These are phyloP conservation scores for Arabidopsis thaliana DNA, from an alignment of 345 rosid genomes.

Conservation along the genomic window TAIR10.1 NC_003070.9:16580001-16580500, in stretches of 20 bases:
- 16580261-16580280: too few relatives aligned
- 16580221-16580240: too few relatives aligned
- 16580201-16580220: too few relatives aligned
- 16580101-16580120: too few relatives aligned
- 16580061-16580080: too few relatives aligned
- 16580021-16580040: too few relatives aligned
- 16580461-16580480: background rate
- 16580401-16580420: background rate
- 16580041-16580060: too few relatives aligned
- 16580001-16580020: too few relatives aligned
- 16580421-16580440: slow-evolving; percentile 8
- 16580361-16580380: background rate
- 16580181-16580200: background rate
- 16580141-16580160: background rate
- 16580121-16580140: background rate
- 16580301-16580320: background rate
- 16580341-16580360: background rate
- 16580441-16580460: background rate
- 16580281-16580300: background rate
- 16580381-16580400: background rate
- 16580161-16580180: background rate
- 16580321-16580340: background rate
- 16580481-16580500: background rate
- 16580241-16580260: too few relatives aligned
- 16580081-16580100: too few relatives aligned